A percentile compares a stretch with the other conserved stretches of the same genome.
phyloP scores from a whole-genome alignment of 2,329 filamentous ascomycete species.

The Fusarium cyanostomum region DNA sequence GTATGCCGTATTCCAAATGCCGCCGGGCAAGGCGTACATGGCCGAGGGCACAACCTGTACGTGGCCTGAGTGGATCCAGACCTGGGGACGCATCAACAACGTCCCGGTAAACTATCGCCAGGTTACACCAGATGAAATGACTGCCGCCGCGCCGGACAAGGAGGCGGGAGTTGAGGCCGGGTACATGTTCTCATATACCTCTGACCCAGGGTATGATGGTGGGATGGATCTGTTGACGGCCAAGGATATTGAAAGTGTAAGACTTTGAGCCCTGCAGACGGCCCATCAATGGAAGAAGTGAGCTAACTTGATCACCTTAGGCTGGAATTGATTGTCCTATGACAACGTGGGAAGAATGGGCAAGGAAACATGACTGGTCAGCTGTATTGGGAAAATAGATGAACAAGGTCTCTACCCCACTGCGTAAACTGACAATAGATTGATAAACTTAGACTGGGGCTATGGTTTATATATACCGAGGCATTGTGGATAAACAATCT shows the following conservation, averaged over 20 bases:
- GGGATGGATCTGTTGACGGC: constrained; percentile 55
- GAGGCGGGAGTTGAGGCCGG: constrained; percentile 56
- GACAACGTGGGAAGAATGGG: constrained; percentile 51
- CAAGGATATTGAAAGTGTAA: constrained; percentile 55
- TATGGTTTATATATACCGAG: no score
- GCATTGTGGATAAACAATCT: no score
- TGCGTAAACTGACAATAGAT: no score
- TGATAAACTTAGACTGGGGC: no score
- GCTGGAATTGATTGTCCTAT: constrained; percentile 57
- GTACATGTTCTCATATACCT: constrained; percentile 59
- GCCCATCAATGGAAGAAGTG: background rate
- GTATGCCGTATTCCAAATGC: constrained; percentile 60
- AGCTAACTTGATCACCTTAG: constrained; percentile 40
- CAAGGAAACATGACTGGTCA: constrained; percentile 50
- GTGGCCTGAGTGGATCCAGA: constrained; percentile 56
- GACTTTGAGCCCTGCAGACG: background rate
- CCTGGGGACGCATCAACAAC: constrained; percentile 53
- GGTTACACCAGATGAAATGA: constrained; percentile 53
- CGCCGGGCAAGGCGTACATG: constrained; percentile 59
- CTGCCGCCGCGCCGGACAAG: constrained; percentile 48
- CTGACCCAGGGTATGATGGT: constrained; percentile 60
- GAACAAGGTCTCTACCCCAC: no score
- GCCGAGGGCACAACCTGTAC: constrained; percentile 56
- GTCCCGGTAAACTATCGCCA: constrained; percentile 51
- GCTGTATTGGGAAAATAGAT: constrained; percentile 19